Evolutionary conservation across 2,329 filamentous ascomycete species (phyloP).

Genomic region (Trichoderma sp.): DNA sequence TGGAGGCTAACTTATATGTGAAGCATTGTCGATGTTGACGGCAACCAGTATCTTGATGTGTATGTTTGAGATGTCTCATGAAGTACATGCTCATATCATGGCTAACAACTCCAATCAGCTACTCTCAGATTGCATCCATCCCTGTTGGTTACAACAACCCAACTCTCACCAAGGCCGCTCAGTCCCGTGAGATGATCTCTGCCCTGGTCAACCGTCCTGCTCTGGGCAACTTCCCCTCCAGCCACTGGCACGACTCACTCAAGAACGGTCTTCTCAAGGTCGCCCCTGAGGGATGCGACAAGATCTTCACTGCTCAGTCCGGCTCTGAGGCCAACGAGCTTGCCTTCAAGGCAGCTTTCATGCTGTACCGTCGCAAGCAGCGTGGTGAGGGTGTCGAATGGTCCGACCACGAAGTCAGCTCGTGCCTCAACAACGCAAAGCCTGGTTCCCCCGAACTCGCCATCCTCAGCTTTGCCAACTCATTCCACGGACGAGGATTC

Average conservation of each 20-base stretch:
- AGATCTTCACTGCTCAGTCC: slow-evolving; percentile 77
- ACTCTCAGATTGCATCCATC: slow-evolving; percentile 81
- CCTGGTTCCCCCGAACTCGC: slow-evolving; percentile 73
- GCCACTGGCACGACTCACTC: slow-evolving; percentile 71
- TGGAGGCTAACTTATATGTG: not conserved
- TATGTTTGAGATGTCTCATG: slow-evolving; percentile 28
- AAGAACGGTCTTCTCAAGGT: slow-evolving; percentile 68
- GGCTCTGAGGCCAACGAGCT: slow-evolving; percentile 83
- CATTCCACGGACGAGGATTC: slow-evolving; percentile 79
- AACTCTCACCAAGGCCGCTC: slow-evolving; percentile 60
- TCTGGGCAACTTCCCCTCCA: slow-evolving; percentile 75
- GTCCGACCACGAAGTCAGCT: slow-evolving; percentile 63
- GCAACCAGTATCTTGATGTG: slow-evolving; percentile 50
- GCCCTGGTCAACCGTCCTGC: slow-evolving; percentile 77
- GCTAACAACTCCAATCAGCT: slow-evolving; percentile 40
- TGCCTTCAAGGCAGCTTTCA: slow-evolving; percentile 83
- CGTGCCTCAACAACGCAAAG: slow-evolving; percentile 67
- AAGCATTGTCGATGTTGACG: slow-evolving; percentile 48
- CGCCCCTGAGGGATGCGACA: slow-evolving; percentile 70
- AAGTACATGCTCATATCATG: not conserved
- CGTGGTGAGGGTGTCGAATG: slow-evolving; percentile 69
- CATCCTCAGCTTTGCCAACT: slow-evolving; percentile 75
- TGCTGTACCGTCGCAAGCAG: slow-evolving; percentile 71
- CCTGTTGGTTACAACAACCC: slow-evolving; percentile 82
- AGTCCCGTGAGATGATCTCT: slow-evolving; percentile 67